phyloP scores from a whole-genome alignment of 495 filamentous ascomycete genomes.

The Xylaria flabelliformis region DNA sequence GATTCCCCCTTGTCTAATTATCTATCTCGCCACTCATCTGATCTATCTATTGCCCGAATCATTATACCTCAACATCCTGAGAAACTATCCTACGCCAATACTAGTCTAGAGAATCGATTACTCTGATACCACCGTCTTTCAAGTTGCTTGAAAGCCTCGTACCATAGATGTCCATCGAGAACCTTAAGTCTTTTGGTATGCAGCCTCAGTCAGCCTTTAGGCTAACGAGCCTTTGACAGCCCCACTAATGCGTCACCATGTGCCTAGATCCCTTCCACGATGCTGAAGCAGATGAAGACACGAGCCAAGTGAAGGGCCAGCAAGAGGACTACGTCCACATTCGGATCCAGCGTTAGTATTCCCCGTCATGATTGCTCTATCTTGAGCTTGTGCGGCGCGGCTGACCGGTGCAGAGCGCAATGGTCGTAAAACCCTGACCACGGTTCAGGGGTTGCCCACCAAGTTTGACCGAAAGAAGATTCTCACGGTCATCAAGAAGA shows the following conservation, averaged over 20 bases:
- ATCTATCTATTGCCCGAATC: not conserved
- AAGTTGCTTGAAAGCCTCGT: not conserved
- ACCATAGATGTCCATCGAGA: slow-evolving; percentile 29
- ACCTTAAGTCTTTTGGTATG: slow-evolving; percentile 26
- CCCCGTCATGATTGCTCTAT: not conserved
- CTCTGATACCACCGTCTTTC: not conserved
- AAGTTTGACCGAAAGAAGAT: slow-evolving; percentile 99
- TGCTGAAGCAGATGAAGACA: slow-evolving; percentile 28
- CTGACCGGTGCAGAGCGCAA: slow-evolving; percentile 64
- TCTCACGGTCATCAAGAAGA: slow-evolving; percentile 99
- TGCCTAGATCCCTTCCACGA: slow-evolving; percentile 27
- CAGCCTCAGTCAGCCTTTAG: slow-evolving; percentile 4
- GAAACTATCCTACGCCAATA: slow-evolving; percentile 1
- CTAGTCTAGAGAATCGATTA: not conserved
- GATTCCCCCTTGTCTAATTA: not conserved
- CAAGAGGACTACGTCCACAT: slow-evolving; percentile 28
- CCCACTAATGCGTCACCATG: slow-evolving; percentile 18
- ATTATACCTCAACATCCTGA: slow-evolving; percentile 3
- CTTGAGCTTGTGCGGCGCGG: not conserved
- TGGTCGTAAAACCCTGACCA: slow-evolving; percentile 99
- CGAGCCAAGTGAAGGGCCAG: slow-evolving; percentile 26
- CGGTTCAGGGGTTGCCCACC: slow-evolving; percentile 95
- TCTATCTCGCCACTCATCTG: not conserved
- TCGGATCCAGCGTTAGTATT: slow-evolving; percentile 24
- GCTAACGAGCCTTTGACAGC: not conserved